Percentiles rank a stretch among this genome's conserved stretches.
Conservation (phyloP, 1,139 yeast genomes). For the Arxiozyma bovina region DNA sequence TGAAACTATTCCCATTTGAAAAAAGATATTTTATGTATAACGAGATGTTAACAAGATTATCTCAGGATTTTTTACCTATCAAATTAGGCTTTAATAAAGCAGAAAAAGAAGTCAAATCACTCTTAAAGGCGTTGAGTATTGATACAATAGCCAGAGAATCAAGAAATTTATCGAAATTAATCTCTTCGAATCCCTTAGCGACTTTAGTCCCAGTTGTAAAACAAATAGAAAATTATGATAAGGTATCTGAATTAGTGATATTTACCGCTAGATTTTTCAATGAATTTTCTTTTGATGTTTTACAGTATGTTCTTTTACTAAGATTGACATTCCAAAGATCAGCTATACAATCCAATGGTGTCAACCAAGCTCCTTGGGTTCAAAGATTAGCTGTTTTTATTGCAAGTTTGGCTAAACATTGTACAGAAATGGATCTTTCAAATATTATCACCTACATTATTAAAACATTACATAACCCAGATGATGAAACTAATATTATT, state of each 20-base stretch:
- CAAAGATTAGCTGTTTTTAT: constrained; percentile 62
- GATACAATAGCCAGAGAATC: constrained; percentile 73
- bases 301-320: constrained; percentile 64
- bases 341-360: constrained; percentile 67
- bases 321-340: constrained; percentile 65
- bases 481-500: constrained; percentile 42
- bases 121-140: constrained; percentile 77
- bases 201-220: constrained; percentile 55
- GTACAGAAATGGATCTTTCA: constrained; percentile 44
- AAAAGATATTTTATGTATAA: constrained; percentile 76
- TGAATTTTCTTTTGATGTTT: constrained; percentile 75
- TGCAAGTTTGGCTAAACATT: constrained; percentile 51
- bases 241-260: constrained; percentile 68
- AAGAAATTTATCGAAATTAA: constrained; percentile 67
- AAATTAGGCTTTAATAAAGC: constrained; percentile 61
- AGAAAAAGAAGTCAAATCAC: constrained; percentile 74
- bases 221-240: constrained; percentile 88
- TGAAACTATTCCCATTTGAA: constrained; percentile 49
- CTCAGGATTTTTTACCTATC: constrained; percentile 48
- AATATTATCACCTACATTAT: constrained; percentile 54
- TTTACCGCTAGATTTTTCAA: constrained; percentile 75
- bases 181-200: constrained; percentile 76
- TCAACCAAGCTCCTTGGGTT: constrained; percentile 78
- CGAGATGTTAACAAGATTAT: constrained; percentile 53
- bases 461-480: constrained; percentile 46